Evolutionary conservation across 805 yeast species (phyloP).

Genomic region (Naumovozyma baii): DNA sequence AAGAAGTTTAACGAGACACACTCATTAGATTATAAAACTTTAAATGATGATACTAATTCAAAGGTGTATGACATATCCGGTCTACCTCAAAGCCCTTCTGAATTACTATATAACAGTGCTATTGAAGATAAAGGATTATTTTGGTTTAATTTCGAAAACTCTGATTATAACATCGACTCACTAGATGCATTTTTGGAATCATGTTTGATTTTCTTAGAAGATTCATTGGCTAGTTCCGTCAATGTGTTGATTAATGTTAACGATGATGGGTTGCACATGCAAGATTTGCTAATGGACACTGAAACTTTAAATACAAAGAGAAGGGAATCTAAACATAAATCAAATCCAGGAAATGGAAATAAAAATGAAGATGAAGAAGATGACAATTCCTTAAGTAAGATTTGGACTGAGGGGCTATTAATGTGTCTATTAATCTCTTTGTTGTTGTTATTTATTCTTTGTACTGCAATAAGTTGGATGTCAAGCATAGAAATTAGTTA

Average conservation of each 20-base stretch:
- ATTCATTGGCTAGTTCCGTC: constrained; percentile 12
- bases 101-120: constrained; percentile 13
- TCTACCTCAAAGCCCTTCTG: constrained; percentile 15
- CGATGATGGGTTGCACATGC: constrained; percentile 3
- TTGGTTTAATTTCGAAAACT: constrained; percentile 18
- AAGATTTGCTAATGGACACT: constrained; percentile 1
- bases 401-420: constrained; percentile 52
- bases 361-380: constrained; percentile 7
- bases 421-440: constrained; percentile 61
- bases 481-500: constrained; percentile 65
- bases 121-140: constrained; percentile 13
- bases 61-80: constrained; percentile 4
- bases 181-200: constrained; percentile 24
- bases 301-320: constrained; percentile 1
- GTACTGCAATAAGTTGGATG: constrained; percentile 63
- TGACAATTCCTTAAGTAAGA: constrained; percentile 20
- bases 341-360: constrained; percentile 1
- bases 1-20: constrained; percentile 8
- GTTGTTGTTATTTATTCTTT: constrained; percentile 47
- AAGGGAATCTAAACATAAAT: neutral
- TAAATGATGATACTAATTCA: constrained; percentile 3
- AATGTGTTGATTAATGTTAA: constrained; percentile 16
- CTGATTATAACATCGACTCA: constrained; percentile 15
- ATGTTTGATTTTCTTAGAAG: constrained; percentile 16
- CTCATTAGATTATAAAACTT: constrained; percentile 1